A percentile compares a stretch with the other conserved stretches of the same genome.
These are phyloP conservation scores for Draba incana DNA, from an alignment of 345 rosid species.

Conservation along the genomic window DNA sequence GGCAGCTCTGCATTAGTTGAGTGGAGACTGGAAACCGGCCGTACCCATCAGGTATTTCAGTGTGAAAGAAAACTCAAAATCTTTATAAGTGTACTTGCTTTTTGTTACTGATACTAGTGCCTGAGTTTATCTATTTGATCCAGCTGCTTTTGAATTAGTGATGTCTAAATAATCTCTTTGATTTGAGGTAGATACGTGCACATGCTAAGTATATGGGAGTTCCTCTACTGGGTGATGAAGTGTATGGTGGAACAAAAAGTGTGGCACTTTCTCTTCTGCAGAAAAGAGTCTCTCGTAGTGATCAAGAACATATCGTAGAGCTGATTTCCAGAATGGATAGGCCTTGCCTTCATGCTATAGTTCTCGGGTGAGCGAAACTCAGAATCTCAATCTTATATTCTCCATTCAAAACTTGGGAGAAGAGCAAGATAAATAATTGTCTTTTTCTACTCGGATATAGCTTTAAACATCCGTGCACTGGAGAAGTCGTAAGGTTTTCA, in stretches of 20 bases:
- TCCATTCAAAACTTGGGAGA: background rate
- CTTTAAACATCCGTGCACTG: constrained; percentile 73
- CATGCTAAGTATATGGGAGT: constrained; percentile 84
- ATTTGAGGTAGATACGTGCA: constrained; percentile 73
- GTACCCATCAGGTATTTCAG: constrained; percentile 87
- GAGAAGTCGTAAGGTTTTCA: constrained; percentile 59
- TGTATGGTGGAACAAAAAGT: constrained; percentile 81
- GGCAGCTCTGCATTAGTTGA: constrained; percentile 89
- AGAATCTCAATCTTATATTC: constrained; percentile 22
- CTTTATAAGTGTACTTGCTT: background rate
- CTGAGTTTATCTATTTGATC: constrained; percentile 8
- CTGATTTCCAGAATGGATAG: constrained; percentile 71
- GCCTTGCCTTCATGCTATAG: constrained; percentile 90
- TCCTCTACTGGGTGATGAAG: constrained; percentile 88
- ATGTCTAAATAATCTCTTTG: constrained; percentile 22
- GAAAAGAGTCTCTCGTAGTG: constrained; percentile 51
- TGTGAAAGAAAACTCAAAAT: background rate
- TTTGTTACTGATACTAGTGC: background rate
- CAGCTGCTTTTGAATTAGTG: constrained; percentile 11
- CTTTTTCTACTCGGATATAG: constrained; percentile 37
- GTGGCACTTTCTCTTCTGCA: constrained; percentile 79
- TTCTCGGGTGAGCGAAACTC: constrained; percentile 67
- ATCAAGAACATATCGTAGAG: constrained; percentile 47
- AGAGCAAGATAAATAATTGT: background rate
- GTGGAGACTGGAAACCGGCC: constrained; percentile 97